Evolutionary conservation across 1,284 basidiomycete genomes (phyloP).

Genomic region (Heterobasidion parviporum): DNA sequence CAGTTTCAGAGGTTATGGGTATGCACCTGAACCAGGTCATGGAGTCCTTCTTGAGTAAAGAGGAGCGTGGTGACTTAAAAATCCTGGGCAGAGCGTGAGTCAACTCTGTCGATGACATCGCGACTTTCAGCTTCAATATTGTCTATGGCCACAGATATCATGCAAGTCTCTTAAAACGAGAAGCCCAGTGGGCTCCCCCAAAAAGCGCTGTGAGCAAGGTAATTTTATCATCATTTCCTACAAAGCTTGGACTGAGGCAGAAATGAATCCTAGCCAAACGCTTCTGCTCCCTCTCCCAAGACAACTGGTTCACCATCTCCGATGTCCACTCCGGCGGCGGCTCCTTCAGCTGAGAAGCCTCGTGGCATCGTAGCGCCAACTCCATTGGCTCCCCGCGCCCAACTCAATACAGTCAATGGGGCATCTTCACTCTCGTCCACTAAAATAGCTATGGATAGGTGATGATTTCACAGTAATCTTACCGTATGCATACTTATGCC

Average conservation of each 20-base stretch:
- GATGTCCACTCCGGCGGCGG: slow-evolving; percentile 3
- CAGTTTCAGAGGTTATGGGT: slow-evolving; percentile 46
- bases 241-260: not conserved
- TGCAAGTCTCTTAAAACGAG: slow-evolving; percentile 63
- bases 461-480: slow-evolving; percentile 18
- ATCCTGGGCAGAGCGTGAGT: slow-evolving; percentile 72
- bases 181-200: slow-evolving; percentile 46
- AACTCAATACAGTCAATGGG: slow-evolving; percentile 25
- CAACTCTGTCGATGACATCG: not conserved
- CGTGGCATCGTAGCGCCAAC: slow-evolving; percentile 25
- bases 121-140: not conserved
- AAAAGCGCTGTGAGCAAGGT: slow-evolving; percentile 4
- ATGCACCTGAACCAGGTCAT: slow-evolving; percentile 55
- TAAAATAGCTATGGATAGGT: slow-evolving; percentile 64
- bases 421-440: slow-evolving; percentile 26
- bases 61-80: slow-evolving; percentile 77
- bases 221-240: not conserved
- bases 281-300: not conserved
- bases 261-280: slow-evolving; percentile 12
- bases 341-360: slow-evolving; percentile 12
- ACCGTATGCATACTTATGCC: not conserved
- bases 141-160: slow-evolving; percentile 40
- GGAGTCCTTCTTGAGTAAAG: slow-evolving; percentile 61
- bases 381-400: slow-evolving; percentile 54
- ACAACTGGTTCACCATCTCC: slow-evolving; percentile 4